A percentile compares a stretch with the other conserved stretches of the same genome.
These are phyloP conservation scores for Parascedosporium putredinis DNA, from an alignment of 2,329 filamentous ascomycete genomes.

Conservation along the genomic window DNA sequence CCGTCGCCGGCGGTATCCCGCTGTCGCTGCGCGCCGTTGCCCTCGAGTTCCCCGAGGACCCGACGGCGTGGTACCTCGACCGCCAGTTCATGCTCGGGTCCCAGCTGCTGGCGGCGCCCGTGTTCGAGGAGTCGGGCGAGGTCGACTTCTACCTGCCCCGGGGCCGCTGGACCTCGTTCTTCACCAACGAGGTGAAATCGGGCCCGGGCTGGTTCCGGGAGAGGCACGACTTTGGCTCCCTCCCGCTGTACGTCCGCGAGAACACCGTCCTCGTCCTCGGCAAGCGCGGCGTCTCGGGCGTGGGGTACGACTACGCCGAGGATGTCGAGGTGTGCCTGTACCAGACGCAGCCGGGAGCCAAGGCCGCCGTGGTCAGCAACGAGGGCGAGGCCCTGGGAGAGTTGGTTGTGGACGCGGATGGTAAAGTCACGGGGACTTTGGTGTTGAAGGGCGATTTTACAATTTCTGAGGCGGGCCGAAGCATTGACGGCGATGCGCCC, in stretches of 20 bases:
- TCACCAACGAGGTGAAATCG: constrained; percentile 37
- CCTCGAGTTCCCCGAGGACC: constrained; percentile 61
- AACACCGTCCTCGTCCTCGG: constrained; percentile 38
- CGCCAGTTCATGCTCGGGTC: constrained; percentile 63
- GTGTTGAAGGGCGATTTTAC: constrained; percentile 27
- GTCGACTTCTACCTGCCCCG: constrained; percentile 55
- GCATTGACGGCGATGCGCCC: constrained; percentile 17
- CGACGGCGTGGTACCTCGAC: constrained; percentile 58
- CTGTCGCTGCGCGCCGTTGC: constrained; percentile 55
- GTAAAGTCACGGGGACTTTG: constrained; percentile 27
- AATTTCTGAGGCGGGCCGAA: constrained; percentile 15
- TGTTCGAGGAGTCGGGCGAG: constrained; percentile 52
- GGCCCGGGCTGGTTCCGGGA: constrained; percentile 50
- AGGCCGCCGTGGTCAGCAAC: constrained; percentile 29
- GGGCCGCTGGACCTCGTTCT: constrained; percentile 36
- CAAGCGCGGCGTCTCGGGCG: constrained; percentile 25
- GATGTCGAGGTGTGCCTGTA: constrained; percentile 39
- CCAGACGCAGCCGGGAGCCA: constrained; percentile 28
- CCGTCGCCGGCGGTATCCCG: constrained; percentile 42
- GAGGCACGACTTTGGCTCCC: constrained; percentile 45
- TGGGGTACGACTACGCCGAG: constrained; percentile 36
- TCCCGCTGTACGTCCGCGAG: constrained; percentile 49
- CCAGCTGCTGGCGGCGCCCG: constrained; percentile 50
- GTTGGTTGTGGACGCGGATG: constrained; percentile 27
- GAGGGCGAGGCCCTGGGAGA: constrained; percentile 30